These are phyloP conservation scores for Beauveria pseudobassiana DNA, from an alignment of 2,329 filamentous ascomycete genomes.

Conservation along the genomic window DNA sequence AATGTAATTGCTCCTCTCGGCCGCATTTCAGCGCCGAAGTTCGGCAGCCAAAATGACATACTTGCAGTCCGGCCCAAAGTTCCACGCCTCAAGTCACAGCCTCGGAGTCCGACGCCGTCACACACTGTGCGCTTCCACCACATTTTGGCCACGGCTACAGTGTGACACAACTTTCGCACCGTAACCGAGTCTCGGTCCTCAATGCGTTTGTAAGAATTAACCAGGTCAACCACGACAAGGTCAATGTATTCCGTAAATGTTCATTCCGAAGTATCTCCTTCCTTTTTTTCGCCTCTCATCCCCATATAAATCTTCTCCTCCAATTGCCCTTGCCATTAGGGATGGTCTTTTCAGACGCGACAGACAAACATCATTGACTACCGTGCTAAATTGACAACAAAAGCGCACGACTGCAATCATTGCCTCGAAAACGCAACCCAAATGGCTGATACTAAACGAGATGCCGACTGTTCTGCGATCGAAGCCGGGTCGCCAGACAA, in stretches of 20 bases:
- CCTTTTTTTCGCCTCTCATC: neutral
- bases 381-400: neutral
- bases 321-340: neutral
- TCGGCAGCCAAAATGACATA: neutral
- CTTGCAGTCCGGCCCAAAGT: neutral
- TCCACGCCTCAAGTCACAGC: neutral
- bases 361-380: neutral
- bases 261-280: neutral
- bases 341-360: neutral
- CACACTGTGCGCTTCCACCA: neutral
- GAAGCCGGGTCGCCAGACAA: neutral
- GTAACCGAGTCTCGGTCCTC: neutral
- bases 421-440: neutral
- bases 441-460: neutral
- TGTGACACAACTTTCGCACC: neutral
- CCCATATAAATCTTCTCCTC: neutral
- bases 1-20: neutral
- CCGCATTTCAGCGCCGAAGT: neutral
- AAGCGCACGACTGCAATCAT: neutral
- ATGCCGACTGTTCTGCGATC: neutral
- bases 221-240: neutral
- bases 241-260: neutral
- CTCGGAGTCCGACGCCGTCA: neutral
- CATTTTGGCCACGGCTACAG: neutral
- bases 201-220: neutral